Evolutionary conservation across 2,329 filamentous ascomycete species (phyloP), one percentile per base, ranked within the genome.

Genomic region (Cercospora beticola): DNA sequence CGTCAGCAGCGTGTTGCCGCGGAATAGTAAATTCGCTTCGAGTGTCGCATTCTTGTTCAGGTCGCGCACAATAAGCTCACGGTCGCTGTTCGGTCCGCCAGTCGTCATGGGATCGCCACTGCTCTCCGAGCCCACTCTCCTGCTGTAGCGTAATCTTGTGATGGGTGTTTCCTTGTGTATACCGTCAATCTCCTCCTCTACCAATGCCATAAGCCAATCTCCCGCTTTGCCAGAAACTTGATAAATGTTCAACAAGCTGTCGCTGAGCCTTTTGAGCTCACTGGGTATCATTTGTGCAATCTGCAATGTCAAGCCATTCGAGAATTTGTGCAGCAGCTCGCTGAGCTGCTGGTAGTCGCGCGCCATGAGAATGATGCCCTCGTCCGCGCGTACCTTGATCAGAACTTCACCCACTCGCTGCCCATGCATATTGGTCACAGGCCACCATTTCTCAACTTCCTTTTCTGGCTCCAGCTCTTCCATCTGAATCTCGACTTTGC

Each of bases 121-220:
- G 64, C 93, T 91, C 72, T 88, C 90, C 1, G 90, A 92, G 65
- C 88, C 89, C 36, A 84, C 89, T 78, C 85, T 91, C 49, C 73
- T 66, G 78, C 87, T 91, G 79, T 92, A 93, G 3, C 91, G 86
- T 61, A 89, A 77, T 43, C 87, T 79, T 70, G 82, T 92, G 71
- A 90, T 87, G 0, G 90, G 88, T 14, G 89, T 88, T 74, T 97
- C 93, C 76, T 90, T 96, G 65, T 93, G 88, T 18, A 95, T 89
- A 0, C 94, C 94, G 76, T 98, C 95, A 67, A 99, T 98, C 79
- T 99, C 95, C 77, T 98, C 94, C 79, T 99, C 95, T 0, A 97
- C 92, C 49, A 99, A 83, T 2, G 92, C 90, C 84, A 93, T 95
- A 23, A 99, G 86, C 95, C 95, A 99, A 68, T 97, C 93, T 54